Base-by-base conservation (phyloP, 1,284 basidiomycete species). In the Naganishia liquefaciens region DNA sequence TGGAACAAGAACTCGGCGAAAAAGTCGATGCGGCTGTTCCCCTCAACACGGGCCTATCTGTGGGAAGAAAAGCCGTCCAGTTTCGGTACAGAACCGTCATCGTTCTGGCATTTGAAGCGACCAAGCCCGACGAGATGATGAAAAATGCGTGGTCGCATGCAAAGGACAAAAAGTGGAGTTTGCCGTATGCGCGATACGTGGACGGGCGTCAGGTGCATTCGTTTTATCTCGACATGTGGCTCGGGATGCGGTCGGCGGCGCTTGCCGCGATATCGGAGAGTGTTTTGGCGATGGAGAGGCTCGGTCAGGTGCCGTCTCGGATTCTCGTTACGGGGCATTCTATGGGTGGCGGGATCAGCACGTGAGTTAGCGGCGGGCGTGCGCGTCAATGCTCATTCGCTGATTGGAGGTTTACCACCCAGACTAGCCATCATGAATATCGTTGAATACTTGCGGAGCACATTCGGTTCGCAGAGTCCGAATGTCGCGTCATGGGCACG, bases 181-280 rank as follows among this genome's bases (percentile, higher is more conserved):
- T 60, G n/a, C 57, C 57, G 9, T 60, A 49, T 23, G 57, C 57
- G 27, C 5, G 57, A n/a, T 50, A 37, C n/a, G 21, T 33, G 19
- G 57, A 60, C 5, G 57, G 57, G 25, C 44, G 46, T 21, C 57
- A 60, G 46, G 57, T 50, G 28, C 57, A 60, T 50, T 60, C 57
- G 46, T 60, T 60, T 23, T 60, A 49, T 42, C 43, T 60, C 15
- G 57, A 60, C 57, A 60, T 60, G 57, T 60, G 57, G 57, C 47
- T 49, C 27, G 57, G 57, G 1, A 60, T 60, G 57, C 21, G 44
- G 46, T 21, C 21, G 15, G 27, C 44, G 27, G 37, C 47, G 7
- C 43, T 60, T 13, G 30, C 9, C 13, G 46, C 28, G 27, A 23
- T 60, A n/a, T 28, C 57, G 44, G 47, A 60, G n/a, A 60, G 25